Evolutionary conservation across 1,284 basidiomycete species (phyloP).

Genomic region (Austroboletus olivaceoglutinosus): DNA sequence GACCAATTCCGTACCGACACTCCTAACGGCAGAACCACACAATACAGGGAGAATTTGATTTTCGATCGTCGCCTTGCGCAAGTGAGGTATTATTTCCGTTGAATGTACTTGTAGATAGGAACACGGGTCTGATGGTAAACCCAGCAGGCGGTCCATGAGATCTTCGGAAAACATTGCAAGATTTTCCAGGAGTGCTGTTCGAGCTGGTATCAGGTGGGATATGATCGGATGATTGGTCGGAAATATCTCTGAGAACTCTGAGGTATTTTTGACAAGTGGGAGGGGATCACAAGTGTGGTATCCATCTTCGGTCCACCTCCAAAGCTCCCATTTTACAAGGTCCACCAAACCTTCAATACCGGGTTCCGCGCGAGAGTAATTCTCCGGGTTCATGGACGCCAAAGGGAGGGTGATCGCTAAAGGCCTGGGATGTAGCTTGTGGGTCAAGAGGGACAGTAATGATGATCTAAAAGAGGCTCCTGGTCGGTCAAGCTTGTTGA

Average conservation of each 20-base stretch:
- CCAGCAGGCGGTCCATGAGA: constrained; percentile 69
- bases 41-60: constrained; percentile 76
- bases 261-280: constrained; percentile 46
- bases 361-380: constrained; percentile 69
- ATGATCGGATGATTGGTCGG: constrained; percentile 61
- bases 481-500: constrained; percentile 87
- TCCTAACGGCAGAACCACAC: constrained; percentile 79
- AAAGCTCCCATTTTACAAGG: constrained; percentile 77
- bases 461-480: constrained; percentile 78
- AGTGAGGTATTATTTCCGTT: constrained; percentile 53
- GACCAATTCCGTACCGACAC: constrained; percentile 78
- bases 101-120: constrained; percentile 60
- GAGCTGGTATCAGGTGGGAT: constrained; percentile 63
- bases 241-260: constrained; percentile 46
- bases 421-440: constrained; percentile 75
- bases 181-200: constrained; percentile 70
- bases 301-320: constrained; percentile 63
- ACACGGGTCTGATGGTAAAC: constrained; percentile 53
- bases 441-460: constrained; percentile 64
- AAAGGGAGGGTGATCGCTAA: constrained; percentile 74
- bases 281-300: constrained; percentile 47
- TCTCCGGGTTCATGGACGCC: constrained; percentile 63
- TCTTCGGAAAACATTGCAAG: constrained; percentile 78
- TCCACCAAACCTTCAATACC: constrained; percentile 78
- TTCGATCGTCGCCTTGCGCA: constrained; percentile 66